Percentiles rank a stretch among this genome's conserved stretches.
These are phyloP conservation scores for Arxiozyma heterogenica DNA, from an alignment of 1,139 yeast species.

Conservation along the genomic window DNA sequence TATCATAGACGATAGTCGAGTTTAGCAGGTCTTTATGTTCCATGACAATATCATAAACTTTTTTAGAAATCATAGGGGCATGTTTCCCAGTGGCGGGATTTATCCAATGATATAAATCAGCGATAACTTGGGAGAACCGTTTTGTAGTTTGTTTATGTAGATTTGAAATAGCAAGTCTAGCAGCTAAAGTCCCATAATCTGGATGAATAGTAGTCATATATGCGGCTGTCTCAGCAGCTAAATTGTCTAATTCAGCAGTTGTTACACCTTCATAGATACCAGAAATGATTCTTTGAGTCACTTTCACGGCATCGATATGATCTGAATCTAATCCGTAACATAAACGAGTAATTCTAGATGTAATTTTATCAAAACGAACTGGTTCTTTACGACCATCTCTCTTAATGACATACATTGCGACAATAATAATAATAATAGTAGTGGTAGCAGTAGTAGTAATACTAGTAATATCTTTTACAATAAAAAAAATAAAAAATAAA, in stretches of 20 bases:
- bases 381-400: constrained; percentile 81
- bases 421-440: too few species aligned
- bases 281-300: constrained; percentile 80
- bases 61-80: constrained; percentile 52
- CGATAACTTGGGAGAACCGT: constrained; percentile 66
- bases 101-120: constrained; percentile 52
- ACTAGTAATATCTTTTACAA: too few species aligned
- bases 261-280: constrained; percentile 96
- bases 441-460: too few species aligned
- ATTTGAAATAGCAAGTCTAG: constrained; percentile 86
- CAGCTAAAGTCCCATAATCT: constrained; percentile 89
- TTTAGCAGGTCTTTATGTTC: constrained; percentile 57
- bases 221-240: constrained; percentile 97
- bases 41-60: constrained; percentile 51
- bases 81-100: constrained; percentile 64
- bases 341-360: constrained; percentile 54
- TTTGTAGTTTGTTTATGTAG: constrained; percentile 86
- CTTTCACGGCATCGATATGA: constrained; percentile 81
- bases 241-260: constrained; percentile 86
- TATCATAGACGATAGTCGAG: constrained; percentile 66
- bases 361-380: constrained; percentile 71
- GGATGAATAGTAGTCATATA: constrained; percentile 96
- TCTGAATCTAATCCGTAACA: constrained; percentile 78
- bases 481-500: too few species aligned
- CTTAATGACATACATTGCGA: constrained; percentile 29